Evolutionary conservation across 2,329 filamentous ascomycete species (phyloP).

Genomic region (Cordyceps pruinosa): DNA sequence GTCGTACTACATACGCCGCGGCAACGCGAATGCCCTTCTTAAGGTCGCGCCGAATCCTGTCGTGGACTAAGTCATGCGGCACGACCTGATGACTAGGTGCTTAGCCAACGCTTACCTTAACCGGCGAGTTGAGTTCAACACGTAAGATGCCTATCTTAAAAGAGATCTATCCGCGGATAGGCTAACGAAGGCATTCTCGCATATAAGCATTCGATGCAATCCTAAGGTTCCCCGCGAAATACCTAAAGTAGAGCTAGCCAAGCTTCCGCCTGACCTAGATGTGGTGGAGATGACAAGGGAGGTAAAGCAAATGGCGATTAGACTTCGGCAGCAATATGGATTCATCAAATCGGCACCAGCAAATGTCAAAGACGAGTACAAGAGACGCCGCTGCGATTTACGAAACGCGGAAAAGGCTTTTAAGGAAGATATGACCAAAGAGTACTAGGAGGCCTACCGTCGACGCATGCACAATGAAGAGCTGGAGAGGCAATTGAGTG

Average conservation of each 20-base stretch:
- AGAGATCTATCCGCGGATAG: too few species aligned
- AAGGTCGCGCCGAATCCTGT: too few species aligned
- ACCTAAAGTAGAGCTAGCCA: slow-evolving; percentile 8
- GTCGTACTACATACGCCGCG: too few species aligned
- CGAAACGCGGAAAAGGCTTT: slow-evolving; percentile 8
- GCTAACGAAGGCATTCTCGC: slow-evolving; percentile 8
- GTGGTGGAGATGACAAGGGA: not conserved
- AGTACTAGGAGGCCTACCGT: slow-evolving; percentile 9
- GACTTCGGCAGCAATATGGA: slow-evolving; percentile 6
- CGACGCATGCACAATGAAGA: slow-evolving; percentile 7
- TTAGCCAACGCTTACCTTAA: too few species aligned
- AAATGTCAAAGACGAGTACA: not conserved
- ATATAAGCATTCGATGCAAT: slow-evolving; percentile 12
- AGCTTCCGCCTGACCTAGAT: slow-evolving; percentile 7
- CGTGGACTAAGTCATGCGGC: too few species aligned
- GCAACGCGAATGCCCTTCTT: too few species aligned
- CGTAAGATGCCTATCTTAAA: too few species aligned
- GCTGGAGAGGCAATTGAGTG: slow-evolving; percentile 10
- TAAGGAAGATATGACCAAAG: slow-evolving; percentile 7
- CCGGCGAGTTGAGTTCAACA: too few species aligned
- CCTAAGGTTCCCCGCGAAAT: slow-evolving; percentile 7
- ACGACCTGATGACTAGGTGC: too few species aligned
- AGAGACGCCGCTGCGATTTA: not conserved
- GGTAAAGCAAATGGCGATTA: not conserved
- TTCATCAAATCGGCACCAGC: slow-evolving; percentile 9